Evolutionary conservation across 495 filamentous ascomycete species (phyloP), one percentile per base, ranked within the genome.

Genomic region (Lineolata rhizophorae): DNA sequence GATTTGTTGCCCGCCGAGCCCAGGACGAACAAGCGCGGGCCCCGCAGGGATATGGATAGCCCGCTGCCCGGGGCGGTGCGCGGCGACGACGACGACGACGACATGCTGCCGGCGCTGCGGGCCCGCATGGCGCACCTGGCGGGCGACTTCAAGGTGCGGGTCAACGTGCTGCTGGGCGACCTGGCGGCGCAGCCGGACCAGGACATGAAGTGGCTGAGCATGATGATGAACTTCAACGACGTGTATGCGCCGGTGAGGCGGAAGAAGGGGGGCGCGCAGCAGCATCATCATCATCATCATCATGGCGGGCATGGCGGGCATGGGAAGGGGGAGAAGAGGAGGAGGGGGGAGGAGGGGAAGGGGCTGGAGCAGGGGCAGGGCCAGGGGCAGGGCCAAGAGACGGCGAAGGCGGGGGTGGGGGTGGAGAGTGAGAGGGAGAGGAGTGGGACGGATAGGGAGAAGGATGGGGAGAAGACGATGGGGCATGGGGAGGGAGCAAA

Each of bases 221-320:
- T 93, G 29, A 77, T 85, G 14, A 91, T 99, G 81, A 99, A 94
- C 48, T 99, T 99, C 49, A 99, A 99, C 51, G 84, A 94, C 51
- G 80, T 92, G 5, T 94, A 94, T 53, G 62, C 75, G 50, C 75
- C 77, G 2, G 63, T 67, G 27, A 62, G 68, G 36, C 59, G 68
- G 51, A 64, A 71, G 49, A 50, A 57, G 26, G 41, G 45, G 31
- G n/a, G n/a, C n/a, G n/a, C n/a, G n/a, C n/a, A n/a, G n/a, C n/a
- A n/a, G n/a, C n/a, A n/a, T n/a, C n/a, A n/a, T n/a, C n/a, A n/a
- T n/a, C n/a, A n/a, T n/a, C n/a, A n/a, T n/a, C n/a, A n/a, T n/a
- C n/a, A n/a, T n/a, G n/a, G n/a, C n/a, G n/a, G n/a, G n/a, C n/a
- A n/a, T n/a, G n/a, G n/a, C n/a, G n/a, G n/a, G n/a, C n/a, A 26